Percentiles rank a stretch among this genome's conserved stretches.
phyloP scores from a whole-genome alignment of 139 green algal species.

The Penium margaritaceum region DNA sequence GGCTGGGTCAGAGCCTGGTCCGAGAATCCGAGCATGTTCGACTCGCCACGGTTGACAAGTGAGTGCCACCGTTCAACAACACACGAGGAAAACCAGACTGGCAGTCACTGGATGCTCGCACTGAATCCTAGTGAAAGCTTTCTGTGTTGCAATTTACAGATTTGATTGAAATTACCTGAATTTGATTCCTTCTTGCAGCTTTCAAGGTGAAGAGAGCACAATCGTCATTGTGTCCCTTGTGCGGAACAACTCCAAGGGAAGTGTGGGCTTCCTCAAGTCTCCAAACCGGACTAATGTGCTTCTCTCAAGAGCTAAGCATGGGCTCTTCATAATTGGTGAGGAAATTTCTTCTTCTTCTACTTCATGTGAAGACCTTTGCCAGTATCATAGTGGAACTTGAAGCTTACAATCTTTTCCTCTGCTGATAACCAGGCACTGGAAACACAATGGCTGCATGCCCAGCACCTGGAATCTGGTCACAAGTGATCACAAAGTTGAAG shows the following conservation, averaged over 20 bases:
- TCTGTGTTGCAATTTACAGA: too few species aligned
- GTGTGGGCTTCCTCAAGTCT: slow-evolving; percentile 63
- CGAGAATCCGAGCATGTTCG: slow-evolving; percentile 30
- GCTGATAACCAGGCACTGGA: background rate
- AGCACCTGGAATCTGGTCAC: background rate
- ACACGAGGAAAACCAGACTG: too few species aligned
- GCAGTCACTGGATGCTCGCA: too few species aligned
- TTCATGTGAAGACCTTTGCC: too few species aligned
- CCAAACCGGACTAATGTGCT: slow-evolving; percentile 72
- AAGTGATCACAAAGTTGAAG: background rate
- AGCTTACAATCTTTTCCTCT: too few species aligned
- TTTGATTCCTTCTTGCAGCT: background rate
- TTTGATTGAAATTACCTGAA: too few species aligned
- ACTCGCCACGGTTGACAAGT: slow-evolving; percentile 72
- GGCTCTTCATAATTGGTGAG: slow-evolving; percentile 44
- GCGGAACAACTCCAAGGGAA: slow-evolving; percentile 59
- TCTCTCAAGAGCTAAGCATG: slow-evolving; percentile 63
- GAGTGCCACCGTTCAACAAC: too few species aligned
- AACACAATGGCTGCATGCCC: background rate
- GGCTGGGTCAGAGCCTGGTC: background rate
- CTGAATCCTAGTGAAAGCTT: too few species aligned
- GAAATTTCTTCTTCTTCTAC: background rate
- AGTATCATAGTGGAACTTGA: too few species aligned
- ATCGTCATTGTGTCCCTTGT: slow-evolving; percentile 66
- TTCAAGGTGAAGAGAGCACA: slow-evolving; percentile 59